Evolutionary conservation across 2,329 filamentous ascomycete genomes (phyloP), one percentile per base, ranked within the genome.

Genomic region (Sporothrix dimorphospora): DNA sequence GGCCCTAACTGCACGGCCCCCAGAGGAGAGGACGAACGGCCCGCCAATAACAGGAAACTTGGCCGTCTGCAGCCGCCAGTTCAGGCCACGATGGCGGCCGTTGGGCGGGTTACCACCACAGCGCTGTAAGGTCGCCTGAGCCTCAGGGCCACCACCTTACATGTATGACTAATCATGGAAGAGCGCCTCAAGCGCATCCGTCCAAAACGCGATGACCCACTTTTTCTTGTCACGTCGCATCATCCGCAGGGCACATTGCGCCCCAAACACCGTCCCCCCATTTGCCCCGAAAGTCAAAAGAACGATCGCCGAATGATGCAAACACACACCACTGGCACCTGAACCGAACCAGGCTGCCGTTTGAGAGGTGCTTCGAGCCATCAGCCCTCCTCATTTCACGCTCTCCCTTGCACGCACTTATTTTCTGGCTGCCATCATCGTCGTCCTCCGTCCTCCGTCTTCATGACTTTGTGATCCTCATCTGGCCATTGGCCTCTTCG

Each of bases 291-390:
- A 42, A 42, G 12, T 38, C 38, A 16, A 45, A 24, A 27, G n/a
- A 45, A 45, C 38, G 59, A 45, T 45, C 59, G 59, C 12, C 59
- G 19, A 45, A 27, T 65, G 59, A 21, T 65, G 59, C 59, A 65
- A 65, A 24, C 59, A 65, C 30, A 45, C 59, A 65, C 59, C 38
- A 42, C 38, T 65, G 59, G 21, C 59, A 65, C 59, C 38, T 45
- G 38, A 65, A 42, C 59, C 59, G 38, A 65, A 42, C 59, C 59
- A 65, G 59, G 59, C 59, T 65, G 59, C 59, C 59, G 38, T 65
- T 45, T 65, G 59, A 63, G 55, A 65, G 59, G 34, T 45, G 59
- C 59, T 42, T 45, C 34, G 59, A 21, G 59, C 59, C 21, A 21
- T 65, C 59, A 65, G 59, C 59, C 59, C 5, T 27, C 59, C 59